These are phyloP conservation scores for Zoysia pacifica DNA, from an alignment of 176 grass and related monocot genomes.

Conservation along the genomic window DNA sequence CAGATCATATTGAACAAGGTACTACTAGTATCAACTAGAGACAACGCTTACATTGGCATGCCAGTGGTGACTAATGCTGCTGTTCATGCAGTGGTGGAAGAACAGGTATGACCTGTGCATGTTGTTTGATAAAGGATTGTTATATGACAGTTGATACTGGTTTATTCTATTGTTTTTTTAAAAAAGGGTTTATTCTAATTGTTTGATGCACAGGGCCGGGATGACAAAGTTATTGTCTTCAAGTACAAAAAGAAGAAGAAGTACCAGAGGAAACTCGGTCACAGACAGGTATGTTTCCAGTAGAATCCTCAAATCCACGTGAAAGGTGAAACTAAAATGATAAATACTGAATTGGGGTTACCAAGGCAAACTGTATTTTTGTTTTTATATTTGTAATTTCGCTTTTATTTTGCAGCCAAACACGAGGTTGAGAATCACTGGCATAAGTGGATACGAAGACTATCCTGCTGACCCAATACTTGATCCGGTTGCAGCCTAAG, in stretches of 20 bases:
- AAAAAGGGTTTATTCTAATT: constrained; percentile 2
- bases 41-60: constrained; percentile 87
- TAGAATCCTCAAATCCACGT: not conserved
- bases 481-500: constrained; percentile 49
- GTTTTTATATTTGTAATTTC: not conserved
- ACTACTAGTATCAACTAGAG: constrained; percentile 81
- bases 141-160: constrained; percentile 6
- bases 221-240: constrained; percentile 86
- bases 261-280: constrained; percentile 81
- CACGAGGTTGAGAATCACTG: constrained; percentile 76
- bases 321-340: constrained; percentile 15
- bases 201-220: constrained; percentile 63
- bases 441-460: constrained; percentile 88
- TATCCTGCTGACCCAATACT: constrained; percentile 74
- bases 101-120: constrained; percentile 48
- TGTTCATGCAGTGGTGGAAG: constrained; percentile 89
- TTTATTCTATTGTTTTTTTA: constrained; percentile 33
- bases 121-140: not conserved
- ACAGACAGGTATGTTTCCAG: constrained; percentile 67
- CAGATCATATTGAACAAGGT: constrained; percentile 99
- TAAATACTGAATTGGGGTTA: not conserved
- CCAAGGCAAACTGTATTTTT: not conserved
- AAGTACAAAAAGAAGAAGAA: constrained; percentile 99
- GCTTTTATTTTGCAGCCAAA: constrained; percentile 66
- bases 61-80: constrained; percentile 98